These are phyloP conservation scores for Limonomyces culmigenus DNA, from an alignment of 1,284 basidiomycete species.

Conservation along the genomic window DNA sequence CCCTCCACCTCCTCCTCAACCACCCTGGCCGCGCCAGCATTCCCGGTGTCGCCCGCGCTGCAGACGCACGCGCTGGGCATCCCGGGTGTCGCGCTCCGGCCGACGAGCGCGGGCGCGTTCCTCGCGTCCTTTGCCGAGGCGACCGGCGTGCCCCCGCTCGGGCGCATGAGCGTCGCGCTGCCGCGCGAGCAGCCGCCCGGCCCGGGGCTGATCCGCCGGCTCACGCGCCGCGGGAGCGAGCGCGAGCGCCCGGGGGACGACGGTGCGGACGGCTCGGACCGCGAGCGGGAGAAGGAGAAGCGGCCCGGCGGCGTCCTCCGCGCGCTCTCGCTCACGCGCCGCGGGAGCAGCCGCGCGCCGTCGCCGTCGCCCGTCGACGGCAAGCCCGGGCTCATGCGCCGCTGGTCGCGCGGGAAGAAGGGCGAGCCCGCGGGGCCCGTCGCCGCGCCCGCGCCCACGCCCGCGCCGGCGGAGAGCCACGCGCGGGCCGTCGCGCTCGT, in stretches of 20 bases:
- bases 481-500: not conserved
- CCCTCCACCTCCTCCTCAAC: not conserved
- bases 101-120: not conserved
- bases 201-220: not conserved
- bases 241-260: too few relatives aligned
- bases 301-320: not conserved
- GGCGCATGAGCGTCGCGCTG: conserved; percentile 6
- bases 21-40: not conserved
- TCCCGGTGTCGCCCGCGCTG: not conserved
- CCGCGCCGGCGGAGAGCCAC: not conserved
- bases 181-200: conserved; percentile 5
- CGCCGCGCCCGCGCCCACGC: not conserved
- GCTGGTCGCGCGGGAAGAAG: too few relatives aligned
- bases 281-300: not conserved
- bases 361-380: too few relatives aligned
- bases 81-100: not conserved
- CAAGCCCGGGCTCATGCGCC: too few relatives aligned
- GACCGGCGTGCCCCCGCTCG: conserved; percentile 13
- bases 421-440: not conserved
- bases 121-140: conserved; percentile 12
- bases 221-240: not conserved
- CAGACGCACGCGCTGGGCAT: too few relatives aligned
- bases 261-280: not conserved
- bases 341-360: too few relatives aligned
- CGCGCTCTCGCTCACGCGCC: not conserved